phyloP scores from a whole-genome alignment of 768 basidiomycete genomes.

The Boletales sp. region DNA sequence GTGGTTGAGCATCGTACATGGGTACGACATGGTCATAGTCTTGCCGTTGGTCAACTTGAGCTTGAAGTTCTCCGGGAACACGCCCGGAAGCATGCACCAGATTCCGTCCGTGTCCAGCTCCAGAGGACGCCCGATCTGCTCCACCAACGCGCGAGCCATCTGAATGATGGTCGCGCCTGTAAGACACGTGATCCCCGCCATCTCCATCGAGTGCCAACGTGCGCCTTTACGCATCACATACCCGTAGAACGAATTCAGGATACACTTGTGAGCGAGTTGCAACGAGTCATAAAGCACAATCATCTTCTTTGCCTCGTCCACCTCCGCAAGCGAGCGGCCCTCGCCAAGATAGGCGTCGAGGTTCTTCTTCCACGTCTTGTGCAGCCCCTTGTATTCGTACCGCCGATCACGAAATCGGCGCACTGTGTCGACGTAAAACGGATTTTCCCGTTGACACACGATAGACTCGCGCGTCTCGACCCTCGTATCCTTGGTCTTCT shows the following conservation, averaged over 20 bases:
- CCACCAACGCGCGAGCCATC: constrained; percentile 95
- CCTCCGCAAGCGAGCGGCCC: constrained; percentile 73
- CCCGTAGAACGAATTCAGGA: constrained; percentile 99
- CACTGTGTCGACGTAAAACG: constrained; percentile 99
- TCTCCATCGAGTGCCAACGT: constrained; percentile 99
- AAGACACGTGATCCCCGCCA: constrained; percentile 98
- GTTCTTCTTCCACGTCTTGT: constrained; percentile 99
- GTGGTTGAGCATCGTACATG: constrained; percentile 99
- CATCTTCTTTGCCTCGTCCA: constrained; percentile 98
- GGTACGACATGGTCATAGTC: constrained; percentile 86
- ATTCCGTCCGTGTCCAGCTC: constrained; percentile 99
- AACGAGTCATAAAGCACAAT: constrained; percentile 97
- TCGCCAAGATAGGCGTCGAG: constrained; percentile 71
- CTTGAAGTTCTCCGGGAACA: constrained; percentile 97
- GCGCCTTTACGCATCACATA: constrained; percentile 99
- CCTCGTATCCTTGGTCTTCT: constrained; percentile 96
- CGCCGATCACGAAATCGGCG: constrained; percentile 95
- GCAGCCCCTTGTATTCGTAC: constrained; percentile 98
- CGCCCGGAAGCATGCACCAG: constrained; percentile 99
- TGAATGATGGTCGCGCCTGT: constrained; percentile 98
- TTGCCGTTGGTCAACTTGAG: constrained; percentile 90
- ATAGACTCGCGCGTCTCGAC: constrained; percentile 92
- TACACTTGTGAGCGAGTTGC: constrained; percentile 98
- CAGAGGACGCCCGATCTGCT: constrained; percentile 95
- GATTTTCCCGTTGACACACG: constrained; percentile 96